phyloP scores from a whole-genome alignment of 768 basidiomycete species.

The Phaffia australis region DNA sequence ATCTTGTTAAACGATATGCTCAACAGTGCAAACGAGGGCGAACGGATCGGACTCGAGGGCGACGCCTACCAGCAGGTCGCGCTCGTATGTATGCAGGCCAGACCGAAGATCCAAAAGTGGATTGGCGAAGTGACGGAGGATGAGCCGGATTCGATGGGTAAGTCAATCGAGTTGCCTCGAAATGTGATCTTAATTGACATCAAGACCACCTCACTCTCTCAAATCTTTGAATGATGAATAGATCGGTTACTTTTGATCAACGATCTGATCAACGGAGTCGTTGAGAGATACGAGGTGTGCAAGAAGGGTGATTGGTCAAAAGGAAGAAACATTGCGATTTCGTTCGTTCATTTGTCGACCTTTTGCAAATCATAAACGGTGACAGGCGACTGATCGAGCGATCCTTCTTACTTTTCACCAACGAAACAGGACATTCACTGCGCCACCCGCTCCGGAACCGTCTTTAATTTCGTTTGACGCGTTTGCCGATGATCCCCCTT shows the following conservation, averaged over 20 bases:
- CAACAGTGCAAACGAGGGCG: constrained; percentile 76
- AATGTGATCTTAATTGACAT: neutral
- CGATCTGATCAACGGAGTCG: constrained; percentile 89
- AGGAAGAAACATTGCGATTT: constrained; percentile 39
- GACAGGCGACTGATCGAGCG: neutral
- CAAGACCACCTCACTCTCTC: neutral
- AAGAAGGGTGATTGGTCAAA: constrained; percentile 73
- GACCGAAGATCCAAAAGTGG: constrained; percentile 96
- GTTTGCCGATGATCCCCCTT: constrained; percentile 36
- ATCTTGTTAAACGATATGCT: constrained; percentile 94
- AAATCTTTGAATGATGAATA: constrained; percentile 32
- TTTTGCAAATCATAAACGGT: neutral
- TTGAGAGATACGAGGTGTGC: constrained; percentile 83
- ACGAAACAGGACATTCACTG: neutral
- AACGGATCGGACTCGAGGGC: constrained; percentile 63
- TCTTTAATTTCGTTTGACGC: constrained; percentile 40
- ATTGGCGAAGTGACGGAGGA: constrained; percentile 83
- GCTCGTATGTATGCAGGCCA: constrained; percentile 60
- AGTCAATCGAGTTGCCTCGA: constrained; percentile 28
- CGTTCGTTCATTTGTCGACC: constrained; percentile 31
- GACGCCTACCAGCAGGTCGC: constrained; percentile 97
- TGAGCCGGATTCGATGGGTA: constrained; percentile 81
- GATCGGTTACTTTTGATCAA: constrained; percentile 92
- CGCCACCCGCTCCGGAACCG: constrained; percentile 21
- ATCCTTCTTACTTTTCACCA: neutral